Conservation (phyloP, 2,329 filamentous ascomycete species). For the Zymoseptoria brevis region DNA sequence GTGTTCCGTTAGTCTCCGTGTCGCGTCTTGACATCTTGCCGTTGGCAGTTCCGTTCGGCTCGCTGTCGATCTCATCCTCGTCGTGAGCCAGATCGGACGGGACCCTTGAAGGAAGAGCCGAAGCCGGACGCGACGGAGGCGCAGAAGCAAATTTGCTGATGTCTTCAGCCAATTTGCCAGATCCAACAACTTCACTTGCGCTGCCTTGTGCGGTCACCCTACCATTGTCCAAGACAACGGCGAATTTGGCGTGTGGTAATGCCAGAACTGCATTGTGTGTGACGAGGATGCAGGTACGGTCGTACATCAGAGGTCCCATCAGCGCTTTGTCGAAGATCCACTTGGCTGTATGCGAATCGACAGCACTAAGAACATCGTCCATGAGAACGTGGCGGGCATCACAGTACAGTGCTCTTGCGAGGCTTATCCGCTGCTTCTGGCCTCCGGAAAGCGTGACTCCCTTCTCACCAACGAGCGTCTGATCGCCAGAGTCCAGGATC, state of each 20-base stretch:
- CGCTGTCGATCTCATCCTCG: conserved; percentile 21
- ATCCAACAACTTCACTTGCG: conserved; percentile 67
- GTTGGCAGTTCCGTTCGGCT: conserved; percentile 37
- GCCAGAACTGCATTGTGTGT: conserved; percentile 92
- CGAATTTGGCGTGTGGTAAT: conserved; percentile 68
- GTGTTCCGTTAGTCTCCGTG: conserved; percentile 31
- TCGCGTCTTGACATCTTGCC: conserved; percentile 32
- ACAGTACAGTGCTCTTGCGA: conserved; percentile 95
- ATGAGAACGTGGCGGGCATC: conserved; percentile 84
- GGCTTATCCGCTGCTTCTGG: conserved; percentile 93
- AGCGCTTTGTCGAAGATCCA: conserved; percentile 97
- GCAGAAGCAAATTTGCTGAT: conserved; percentile 58
- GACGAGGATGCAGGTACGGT: conserved; percentile 86
- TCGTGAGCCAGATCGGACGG: conserved; percentile 65
- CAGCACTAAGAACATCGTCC: conserved; percentile 91
- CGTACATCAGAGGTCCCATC: conserved; percentile 76
- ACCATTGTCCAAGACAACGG: conserved; percentile 83
- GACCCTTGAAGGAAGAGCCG: conserved; percentile 67
- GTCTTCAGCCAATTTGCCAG: conserved; percentile 85
- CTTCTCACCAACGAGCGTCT: conserved; percentile 93
- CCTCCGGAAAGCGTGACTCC: conserved; percentile 94
- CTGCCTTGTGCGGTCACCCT: conserved; percentile 69
- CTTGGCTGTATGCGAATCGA: conserved; percentile 94
- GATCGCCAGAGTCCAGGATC: conserved; percentile 84
- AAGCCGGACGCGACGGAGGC: conserved; percentile 61